Base-by-base conservation (phyloP, 352 stramenopile species). In the Phytophthora hibernalis region DNA sequence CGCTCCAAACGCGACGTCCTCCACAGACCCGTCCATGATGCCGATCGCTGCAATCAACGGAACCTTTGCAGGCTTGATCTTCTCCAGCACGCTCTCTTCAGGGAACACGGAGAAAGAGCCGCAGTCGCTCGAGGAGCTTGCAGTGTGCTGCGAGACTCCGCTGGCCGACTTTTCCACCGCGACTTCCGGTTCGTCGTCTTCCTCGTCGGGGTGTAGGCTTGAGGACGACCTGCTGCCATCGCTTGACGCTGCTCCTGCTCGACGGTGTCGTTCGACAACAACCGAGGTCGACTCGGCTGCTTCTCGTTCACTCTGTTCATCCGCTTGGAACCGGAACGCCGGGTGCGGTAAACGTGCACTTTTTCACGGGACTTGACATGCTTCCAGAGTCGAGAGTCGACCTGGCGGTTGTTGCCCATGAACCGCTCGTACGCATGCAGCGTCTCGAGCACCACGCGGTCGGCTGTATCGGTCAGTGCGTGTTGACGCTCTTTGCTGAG, bases 401-500 rank as follows among this genome's bases (percentile, higher is more conserved):
- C 59, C 33, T 74, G 66, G 1, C 79, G 77, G 24, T 77, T 66
- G 54, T 77, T 74, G 16, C 33, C 72, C 28, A 82, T 74, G 63
- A 82, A 89, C 12, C 37, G 67, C 42, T 87, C 83, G 62, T 86
- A 85, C 4, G 76, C 68, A 10, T 75, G 70, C 18, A 91, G 68
- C 15, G 80, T 86, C 59, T 87, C 83, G 31, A 75, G 77, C 47
- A 91, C 75, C 24, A 91, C 74, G 6, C 72, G 76, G 51, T 90
- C 80, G 30, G 80, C 78, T 55, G 79, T 74, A 53, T 87, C 69
- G 50, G 79, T 76, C 50, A 91, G 65, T 21, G 55, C 68, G 21
- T 74, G 61, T 56, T 90, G 68, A 5, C 76, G 60, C 31, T 76
- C 68, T 26, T 58, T 67, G 8, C 73, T 77, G 33, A 92, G 68